Base-by-base conservation (phyloP, 371 early-diverging fungal genomes). In the Actinomortierella ambigua region DNA sequence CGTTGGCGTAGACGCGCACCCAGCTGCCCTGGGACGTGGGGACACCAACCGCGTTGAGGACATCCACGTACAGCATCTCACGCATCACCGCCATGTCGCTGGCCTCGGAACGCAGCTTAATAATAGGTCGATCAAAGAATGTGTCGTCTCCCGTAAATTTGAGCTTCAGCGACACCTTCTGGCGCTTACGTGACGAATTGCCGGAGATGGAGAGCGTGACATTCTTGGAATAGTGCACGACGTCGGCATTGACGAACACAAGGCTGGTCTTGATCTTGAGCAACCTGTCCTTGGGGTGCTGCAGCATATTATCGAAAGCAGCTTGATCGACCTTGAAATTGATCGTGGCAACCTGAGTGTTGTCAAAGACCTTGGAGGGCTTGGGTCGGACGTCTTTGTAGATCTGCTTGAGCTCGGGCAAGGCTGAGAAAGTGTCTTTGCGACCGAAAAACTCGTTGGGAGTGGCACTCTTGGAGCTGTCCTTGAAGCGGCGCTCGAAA, bases 71-170 rank as follows among this genome's bases (percentile, higher is more conserved):
- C 0, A 79, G 18, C 59, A 77, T 81, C 57, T 81, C 81, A 17
- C 81, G 79, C 42, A 81, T 55, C 69, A 79, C 63, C 28, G 79
- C 78, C 2, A 78, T 78, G 34, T 81, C 82, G 0, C 62, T 75
- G 1, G 69, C 58, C 47, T 69, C 64, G 9, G 78, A 60, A 15
- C 82, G 63, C 11, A 81, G 56, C 62, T 81, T 81, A 47, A 81
- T 59, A n/a, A 58, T 56, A 53, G 76, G 77, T n/a, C 82, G 78
- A 6, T 55, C 34, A 18, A 59, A 68, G 56, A 68, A 68, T 8
- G 69, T 63, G 22, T 68, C 59, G 7, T 47, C 51, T 27, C 63
- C 54, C 1, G 58, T 29, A 41, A 81, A 77, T 46, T 78, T 81
- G 61, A 81, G n/a, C 46, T 59, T 76, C 47, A 79, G 64, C 8